Evolutionary conservation across 176 grass and related monocot species (phyloP).

Genomic region (Dactylis glomerata): DNA sequence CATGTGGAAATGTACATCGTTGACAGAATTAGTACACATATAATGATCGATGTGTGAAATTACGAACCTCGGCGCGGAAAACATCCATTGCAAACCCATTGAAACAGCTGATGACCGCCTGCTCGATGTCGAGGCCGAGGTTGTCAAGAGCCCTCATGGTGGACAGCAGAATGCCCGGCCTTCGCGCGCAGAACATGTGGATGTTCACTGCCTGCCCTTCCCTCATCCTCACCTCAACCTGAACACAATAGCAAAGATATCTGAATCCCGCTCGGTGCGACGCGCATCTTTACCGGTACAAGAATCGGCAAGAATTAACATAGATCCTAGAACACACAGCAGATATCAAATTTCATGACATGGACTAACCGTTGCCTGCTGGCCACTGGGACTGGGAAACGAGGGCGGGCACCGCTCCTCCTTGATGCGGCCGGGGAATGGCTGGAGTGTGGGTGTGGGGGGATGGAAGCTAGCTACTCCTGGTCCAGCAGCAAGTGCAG

Average conservation of each 20-base stretch:
- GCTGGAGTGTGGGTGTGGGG: constrained; percentile 58
- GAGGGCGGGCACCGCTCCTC: constrained; percentile 60
- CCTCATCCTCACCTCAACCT: constrained; percentile 84
- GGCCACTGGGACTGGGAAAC: constrained; percentile 49
- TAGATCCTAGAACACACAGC: neutral
- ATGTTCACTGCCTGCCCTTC: constrained; percentile 73
- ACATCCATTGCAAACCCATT: constrained; percentile 71
- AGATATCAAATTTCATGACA: neutral
- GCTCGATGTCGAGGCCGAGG: constrained; percentile 67
- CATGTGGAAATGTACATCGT: neutral
- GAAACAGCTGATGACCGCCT: constrained; percentile 75
- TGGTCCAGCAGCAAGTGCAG: constrained; percentile 45
- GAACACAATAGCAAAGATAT: neutral
- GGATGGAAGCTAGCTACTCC: constrained; percentile 51
- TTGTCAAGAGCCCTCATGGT: constrained; percentile 66
- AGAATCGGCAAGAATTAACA: neutral
- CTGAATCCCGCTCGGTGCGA: neutral
- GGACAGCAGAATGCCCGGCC: constrained; percentile 58
- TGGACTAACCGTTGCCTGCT: constrained; percentile 62
- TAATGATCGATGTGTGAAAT: neutral
- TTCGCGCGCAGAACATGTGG: constrained; percentile 82
- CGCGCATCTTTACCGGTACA: neutral
- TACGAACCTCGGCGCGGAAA: constrained; percentile 71
- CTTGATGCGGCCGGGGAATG: constrained; percentile 56
- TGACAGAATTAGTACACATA: neutral